Conservation (phyloP, 2,329 filamentous ascomycete species). For the Curvularia hawaiiensis region DNA sequence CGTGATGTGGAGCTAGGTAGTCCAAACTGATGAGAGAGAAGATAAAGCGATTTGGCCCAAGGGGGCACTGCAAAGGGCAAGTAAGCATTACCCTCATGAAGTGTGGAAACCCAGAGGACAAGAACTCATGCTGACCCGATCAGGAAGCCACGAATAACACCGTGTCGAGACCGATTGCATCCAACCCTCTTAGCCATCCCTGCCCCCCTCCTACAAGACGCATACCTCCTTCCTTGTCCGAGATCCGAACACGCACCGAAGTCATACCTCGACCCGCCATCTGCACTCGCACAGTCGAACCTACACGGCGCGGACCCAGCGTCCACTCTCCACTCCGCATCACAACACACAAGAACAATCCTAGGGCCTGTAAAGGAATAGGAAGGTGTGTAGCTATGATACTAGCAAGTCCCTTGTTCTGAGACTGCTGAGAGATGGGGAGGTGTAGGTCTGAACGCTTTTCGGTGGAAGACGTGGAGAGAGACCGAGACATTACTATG, state of each 20-base stretch:
- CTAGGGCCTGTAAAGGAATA: constrained; percentile 19
- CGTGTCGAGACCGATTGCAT: not conserved
- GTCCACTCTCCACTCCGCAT: constrained; percentile 10
- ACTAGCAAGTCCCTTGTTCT: constrained; percentile 13
- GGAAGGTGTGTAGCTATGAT: constrained; percentile 12
- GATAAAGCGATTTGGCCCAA: not conserved
- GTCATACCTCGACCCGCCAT: constrained; percentile 16
- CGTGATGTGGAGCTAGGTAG: not conserved
- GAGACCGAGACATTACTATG: constrained; percentile 18
- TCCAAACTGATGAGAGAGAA: not conserved
- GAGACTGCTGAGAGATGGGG: constrained; percentile 8
- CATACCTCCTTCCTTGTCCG: not conserved
- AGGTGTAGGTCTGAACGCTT: constrained; percentile 26
- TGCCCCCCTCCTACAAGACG: not conserved
- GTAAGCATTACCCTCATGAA: not conserved
- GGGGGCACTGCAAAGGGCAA: not conserved
- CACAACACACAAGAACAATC: constrained; percentile 12
- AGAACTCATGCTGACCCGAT: not conserved
- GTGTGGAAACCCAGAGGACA: not conserved
- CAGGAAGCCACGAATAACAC: not conserved
- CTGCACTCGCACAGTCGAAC: constrained; percentile 9
- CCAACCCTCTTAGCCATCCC: not conserved
- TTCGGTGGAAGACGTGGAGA: constrained; percentile 10
- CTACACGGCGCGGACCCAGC: constrained; percentile 26
- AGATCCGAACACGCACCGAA: not conserved